Base-by-base conservation (phyloP, 495 filamentous ascomycete genomes). In the Aspergillus sclerotioniger region DNA sequence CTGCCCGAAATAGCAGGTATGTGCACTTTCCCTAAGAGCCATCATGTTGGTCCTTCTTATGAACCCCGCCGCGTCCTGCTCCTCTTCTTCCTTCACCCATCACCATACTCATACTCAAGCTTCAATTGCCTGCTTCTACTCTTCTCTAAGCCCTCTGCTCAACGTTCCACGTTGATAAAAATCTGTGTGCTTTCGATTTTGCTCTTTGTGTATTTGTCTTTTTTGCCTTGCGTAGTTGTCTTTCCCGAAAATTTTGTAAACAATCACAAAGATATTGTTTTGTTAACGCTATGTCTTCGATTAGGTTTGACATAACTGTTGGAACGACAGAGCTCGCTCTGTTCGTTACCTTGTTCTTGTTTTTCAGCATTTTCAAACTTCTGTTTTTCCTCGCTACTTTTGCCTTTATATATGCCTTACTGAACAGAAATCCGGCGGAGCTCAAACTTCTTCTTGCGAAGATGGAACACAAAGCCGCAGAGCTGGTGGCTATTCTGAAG, bases 401-500 rank as follows among this genome's bases (percentile, higher is more conserved):
- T 51, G 20, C 21, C 37, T 21, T 37, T 31, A 44, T 61, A 51
- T 58, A 70, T 71, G 62, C 58, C 39, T 41, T 61, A 44, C 57
- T 39, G 28, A 15, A 31, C 46, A 10, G 67, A 25, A 64, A 45
- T 53, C 47, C 35, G 51, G 31, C 43, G 32, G 53, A 61, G 44
- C 45, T 55, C 33, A n/a, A 54, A 31, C 46, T 53, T 45, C 49
- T 56, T 46, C 46, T 37, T 20, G 51, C 48, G 16, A 74, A 53
- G 17, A 79, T 79, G 76, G 76, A 79, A 58, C 53, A 66, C 25
- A 78, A 73, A 61, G 74, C 74, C 20, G 76, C 75, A 43, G 83
- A 86, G 72, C 81, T 94, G 53, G 69, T 87, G 59, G 78, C 78
- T 32, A 75, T 84, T 48, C 79, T 93, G 56, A 87, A 86, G 65